These are phyloP conservation scores for Globisporangium cylindrosporum DNA, from an alignment of 352 stramenopile species.

Conservation along the genomic window DNA sequence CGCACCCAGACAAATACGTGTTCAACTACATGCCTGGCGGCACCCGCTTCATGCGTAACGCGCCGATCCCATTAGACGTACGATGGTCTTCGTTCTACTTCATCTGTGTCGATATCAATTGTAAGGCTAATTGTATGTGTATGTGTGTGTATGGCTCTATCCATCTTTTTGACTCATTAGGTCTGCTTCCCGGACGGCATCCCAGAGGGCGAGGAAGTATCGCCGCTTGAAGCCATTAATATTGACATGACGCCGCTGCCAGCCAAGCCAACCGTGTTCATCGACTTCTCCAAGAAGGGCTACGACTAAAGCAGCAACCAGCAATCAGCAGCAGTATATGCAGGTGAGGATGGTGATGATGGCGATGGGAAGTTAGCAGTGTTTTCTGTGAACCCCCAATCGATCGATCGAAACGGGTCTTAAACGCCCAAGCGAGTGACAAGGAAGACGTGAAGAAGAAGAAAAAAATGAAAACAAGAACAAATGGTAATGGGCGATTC, in stretches of 20 bases:
- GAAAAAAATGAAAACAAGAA: constrained; percentile 13
- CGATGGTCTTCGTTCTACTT: constrained; percentile 6
- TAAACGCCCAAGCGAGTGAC: constrained; percentile 4
- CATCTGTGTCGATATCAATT: background rate
- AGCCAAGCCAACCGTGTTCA: constrained; percentile 70
- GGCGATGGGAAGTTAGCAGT: background rate
- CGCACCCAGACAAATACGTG: constrained; percentile 97
- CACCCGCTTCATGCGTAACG: constrained; percentile 98
- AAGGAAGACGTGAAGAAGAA: constrained; percentile 9
- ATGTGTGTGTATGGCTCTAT: background rate
- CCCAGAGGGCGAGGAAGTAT: constrained; percentile 84
- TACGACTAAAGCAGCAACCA: constrained; percentile 59
- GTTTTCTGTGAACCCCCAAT: background rate
- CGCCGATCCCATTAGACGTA: constrained; percentile 93
- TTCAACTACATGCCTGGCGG: constrained; percentile 98
- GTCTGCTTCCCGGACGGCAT: constrained; percentile 89
- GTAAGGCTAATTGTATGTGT: background rate
- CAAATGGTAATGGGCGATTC: constrained; percentile 5
- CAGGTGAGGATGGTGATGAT: background rate
- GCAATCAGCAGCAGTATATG: background rate
- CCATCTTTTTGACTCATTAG: constrained; percentile 12
- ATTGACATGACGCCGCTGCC: constrained; percentile 85
- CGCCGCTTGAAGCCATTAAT: constrained; percentile 82
- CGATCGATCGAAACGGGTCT: background rate
- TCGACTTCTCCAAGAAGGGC: constrained; percentile 87